Conservation (phyloP, 2,329 filamentous ascomycete genomes). For the Colletotrichum sp. region DNA sequence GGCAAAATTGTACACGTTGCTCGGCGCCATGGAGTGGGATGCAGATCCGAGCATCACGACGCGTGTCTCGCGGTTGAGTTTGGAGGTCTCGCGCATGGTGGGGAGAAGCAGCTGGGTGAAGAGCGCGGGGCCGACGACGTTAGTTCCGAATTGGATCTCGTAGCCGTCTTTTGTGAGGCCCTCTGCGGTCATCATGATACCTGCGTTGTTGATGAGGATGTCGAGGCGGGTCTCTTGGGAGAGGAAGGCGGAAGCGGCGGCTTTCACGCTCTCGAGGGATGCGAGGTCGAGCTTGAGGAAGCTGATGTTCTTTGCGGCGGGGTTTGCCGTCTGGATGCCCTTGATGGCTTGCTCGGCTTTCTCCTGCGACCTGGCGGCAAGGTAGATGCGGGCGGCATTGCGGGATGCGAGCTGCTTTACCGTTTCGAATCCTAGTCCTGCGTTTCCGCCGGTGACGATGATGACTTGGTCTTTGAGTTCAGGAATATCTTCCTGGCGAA, state of each 20-base stretch:
- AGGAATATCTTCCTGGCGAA: slow-evolving; percentile 38
- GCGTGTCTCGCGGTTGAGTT: slow-evolving; percentile 27
- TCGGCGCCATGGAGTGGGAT: slow-evolving; percentile 21
- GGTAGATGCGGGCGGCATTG: slow-evolving; percentile 56
- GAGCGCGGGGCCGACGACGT: slow-evolving; percentile 53
- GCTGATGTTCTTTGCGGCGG: slow-evolving; percentile 15
- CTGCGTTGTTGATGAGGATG: slow-evolving; percentile 51
- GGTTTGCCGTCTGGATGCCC: background rate
- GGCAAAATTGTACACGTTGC: slow-evolving; percentile 32
- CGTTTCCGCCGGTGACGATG: slow-evolving; percentile 54
- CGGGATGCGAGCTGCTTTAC: slow-evolving; percentile 32
- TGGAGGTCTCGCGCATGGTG: slow-evolving; percentile 29
- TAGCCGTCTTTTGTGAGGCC: slow-evolving; percentile 48
- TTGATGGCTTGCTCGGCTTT: slow-evolving; percentile 47
- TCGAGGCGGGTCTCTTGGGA: slow-evolving; percentile 40
- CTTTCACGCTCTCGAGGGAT: slow-evolving; percentile 45
- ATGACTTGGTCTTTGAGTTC: slow-evolving; percentile 53
- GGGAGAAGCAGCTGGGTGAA: slow-evolving; percentile 42
- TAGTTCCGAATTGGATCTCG: slow-evolving; percentile 53
- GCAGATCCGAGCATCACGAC: slow-evolving; percentile 32
- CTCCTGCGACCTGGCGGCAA: slow-evolving; percentile 53
- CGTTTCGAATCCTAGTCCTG: background rate
- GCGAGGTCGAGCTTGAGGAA: slow-evolving; percentile 49
- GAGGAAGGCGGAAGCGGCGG: slow-evolving; percentile 41
- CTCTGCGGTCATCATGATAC: slow-evolving; percentile 42